Conservation (phyloP, 768 basidiomycete genomes). For the Hericium erinaceus region DNA sequence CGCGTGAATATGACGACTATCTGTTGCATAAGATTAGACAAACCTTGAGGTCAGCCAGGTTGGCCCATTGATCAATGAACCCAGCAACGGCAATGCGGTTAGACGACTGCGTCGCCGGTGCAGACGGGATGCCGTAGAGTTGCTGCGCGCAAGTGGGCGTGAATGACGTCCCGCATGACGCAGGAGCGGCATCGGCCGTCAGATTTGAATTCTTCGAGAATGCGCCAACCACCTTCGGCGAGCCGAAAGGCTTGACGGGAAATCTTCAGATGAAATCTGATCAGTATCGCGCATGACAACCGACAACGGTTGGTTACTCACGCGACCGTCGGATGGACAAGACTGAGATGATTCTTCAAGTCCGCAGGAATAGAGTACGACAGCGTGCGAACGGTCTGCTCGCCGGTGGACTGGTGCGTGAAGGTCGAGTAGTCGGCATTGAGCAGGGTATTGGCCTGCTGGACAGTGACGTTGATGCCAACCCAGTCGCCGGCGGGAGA, state of each 20-base stretch:
- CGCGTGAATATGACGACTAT: neutral
- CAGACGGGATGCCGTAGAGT: slow-evolving; percentile 16
- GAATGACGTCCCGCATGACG: neutral
- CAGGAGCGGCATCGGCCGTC: neutral
- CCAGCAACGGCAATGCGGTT: slow-evolving; percentile 15
- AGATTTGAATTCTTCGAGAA: neutral
- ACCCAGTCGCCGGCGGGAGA: slow-evolving; percentile 16
- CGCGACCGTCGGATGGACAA: slow-evolving; percentile 15
- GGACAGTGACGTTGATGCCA: slow-evolving; percentile 7
- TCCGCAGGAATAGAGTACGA: slow-evolving; percentile 13
- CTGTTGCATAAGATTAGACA: neutral
- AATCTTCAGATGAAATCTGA: neutral
- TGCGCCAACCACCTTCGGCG: neutral
- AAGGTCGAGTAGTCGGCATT: slow-evolving; percentile 11
- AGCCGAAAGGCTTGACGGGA: neutral
- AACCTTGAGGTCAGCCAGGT: slow-evolving; percentile 1
- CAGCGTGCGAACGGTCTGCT: slow-evolving; percentile 11
- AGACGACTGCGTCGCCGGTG: slow-evolving; percentile 8
- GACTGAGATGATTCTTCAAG: slow-evolving; percentile 10
- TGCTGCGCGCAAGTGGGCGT: slow-evolving; percentile 12
- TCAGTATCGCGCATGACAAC: neutral
- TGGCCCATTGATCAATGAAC: slow-evolving; percentile 4
- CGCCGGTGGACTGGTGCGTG: slow-evolving; percentile 9
- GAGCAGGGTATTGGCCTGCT: slow-evolving; percentile 11
- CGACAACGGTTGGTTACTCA: neutral